These are phyloP conservation scores for Solanum microdontum DNA, from an alignment of 257 asterid species.

Conservation along the genomic window DNA sequence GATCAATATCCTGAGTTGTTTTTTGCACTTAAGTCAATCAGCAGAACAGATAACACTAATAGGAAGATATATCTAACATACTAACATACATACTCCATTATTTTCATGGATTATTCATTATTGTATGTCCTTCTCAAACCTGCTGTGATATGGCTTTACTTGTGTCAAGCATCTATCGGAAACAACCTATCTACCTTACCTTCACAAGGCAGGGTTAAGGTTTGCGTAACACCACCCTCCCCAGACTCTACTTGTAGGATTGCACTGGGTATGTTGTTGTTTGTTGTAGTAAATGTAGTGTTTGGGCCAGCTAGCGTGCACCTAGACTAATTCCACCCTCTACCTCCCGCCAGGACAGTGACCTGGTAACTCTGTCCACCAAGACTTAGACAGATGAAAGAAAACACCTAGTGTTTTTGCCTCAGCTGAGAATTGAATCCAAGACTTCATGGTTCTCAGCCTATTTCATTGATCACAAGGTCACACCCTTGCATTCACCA, in stretches of 20 bases:
- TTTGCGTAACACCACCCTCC: neutral
- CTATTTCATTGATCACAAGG: neutral
- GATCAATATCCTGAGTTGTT: slow-evolving; percentile 66
- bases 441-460: neutral
- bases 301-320: neutral
- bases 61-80: neutral
- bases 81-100: neutral
- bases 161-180: neutral
- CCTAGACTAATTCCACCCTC: neutral
- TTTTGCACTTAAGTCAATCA: neutral
- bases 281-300: neutral
- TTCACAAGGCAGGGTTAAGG: neutral
- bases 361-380: neutral
- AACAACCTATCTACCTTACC: neutral
- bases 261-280: neutral
- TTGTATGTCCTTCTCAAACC: neutral
- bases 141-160: neutral
- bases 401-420: neutral
- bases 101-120: neutral
- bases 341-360: neutral
- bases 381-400: neutral
- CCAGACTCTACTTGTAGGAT: neutral
- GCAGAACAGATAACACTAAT: neutral
- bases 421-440: neutral
- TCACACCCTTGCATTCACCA: neutral